Percentiles rank a stretch among this genome's conserved stretches.
Conservation (phyloP, 495 filamentous ascomycete genomes). For the Hypoxylon lienhwacheense region DNA sequence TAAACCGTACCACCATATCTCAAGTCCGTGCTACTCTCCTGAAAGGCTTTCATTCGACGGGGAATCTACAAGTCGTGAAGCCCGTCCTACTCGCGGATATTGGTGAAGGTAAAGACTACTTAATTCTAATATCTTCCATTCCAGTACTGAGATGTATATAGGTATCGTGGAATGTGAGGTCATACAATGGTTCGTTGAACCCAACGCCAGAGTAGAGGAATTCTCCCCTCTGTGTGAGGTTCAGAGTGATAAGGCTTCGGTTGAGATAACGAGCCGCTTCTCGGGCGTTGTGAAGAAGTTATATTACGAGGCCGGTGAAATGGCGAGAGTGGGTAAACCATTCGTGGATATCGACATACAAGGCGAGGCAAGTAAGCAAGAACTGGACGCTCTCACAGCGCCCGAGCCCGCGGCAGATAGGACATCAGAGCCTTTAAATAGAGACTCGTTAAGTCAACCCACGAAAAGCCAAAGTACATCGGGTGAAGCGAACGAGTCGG, state of each 20-base stretch:
- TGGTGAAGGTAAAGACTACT: slow-evolving; percentile 73
- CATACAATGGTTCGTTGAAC: slow-evolving; percentile 99
- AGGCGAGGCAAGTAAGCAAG: slow-evolving; percentile 53
- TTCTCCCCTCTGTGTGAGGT: slow-evolving; percentile 98
- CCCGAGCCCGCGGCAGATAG: slow-evolving; percentile 35
- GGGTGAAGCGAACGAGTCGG: slow-evolving; percentile 7
- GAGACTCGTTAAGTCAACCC: slow-evolving; percentile 24
- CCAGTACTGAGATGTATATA: slow-evolving; percentile 40
- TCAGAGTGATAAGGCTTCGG: slow-evolving; percentile 97
- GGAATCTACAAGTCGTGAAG: slow-evolving; percentile 64
- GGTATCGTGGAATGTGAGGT: slow-evolving; percentile 98
- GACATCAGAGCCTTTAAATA: slow-evolving; percentile 27
- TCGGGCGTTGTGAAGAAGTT: slow-evolving; percentile 95
- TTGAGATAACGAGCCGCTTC: slow-evolving; percentile 96
- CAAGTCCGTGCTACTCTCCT: slow-evolving; percentile 41
- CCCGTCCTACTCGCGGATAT: slow-evolving; percentile 94
- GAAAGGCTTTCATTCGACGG: slow-evolving; percentile 63
- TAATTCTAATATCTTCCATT: neutral
- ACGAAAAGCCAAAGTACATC: slow-evolving; percentile 11
- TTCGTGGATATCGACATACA: slow-evolving; percentile 77
- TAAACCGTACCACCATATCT: slow-evolving; percentile 39
- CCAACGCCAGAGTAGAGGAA: slow-evolving; percentile 93
- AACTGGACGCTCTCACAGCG: slow-evolving; percentile 46
- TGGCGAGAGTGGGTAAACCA: slow-evolving; percentile 88
- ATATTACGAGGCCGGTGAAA: slow-evolving; percentile 93